Percentiles rank a stretch among this genome's conserved stretches.
Evolutionary conservation across 495 filamentous ascomycete species (phyloP).

Genomic region (Bacidia gigantensis): DNA sequence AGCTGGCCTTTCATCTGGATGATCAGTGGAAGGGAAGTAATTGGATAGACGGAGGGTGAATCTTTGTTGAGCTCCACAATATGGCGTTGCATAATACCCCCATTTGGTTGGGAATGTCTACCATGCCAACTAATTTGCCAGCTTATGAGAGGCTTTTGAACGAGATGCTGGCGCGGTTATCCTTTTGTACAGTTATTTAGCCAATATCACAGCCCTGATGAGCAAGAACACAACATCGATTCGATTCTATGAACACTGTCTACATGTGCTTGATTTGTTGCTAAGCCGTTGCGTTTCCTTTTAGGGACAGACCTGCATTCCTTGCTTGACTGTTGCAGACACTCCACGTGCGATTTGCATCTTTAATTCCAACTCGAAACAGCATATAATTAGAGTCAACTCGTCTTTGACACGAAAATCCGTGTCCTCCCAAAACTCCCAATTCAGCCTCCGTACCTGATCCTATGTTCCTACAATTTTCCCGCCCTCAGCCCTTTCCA

Average conservation of each 20-base stretch:
- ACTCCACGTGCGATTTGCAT: no score
- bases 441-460: no score
- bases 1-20: slow-evolving; percentile 12
- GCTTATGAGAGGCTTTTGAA: not conserved
- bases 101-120: not conserved
- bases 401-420: no score
- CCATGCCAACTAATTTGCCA: not conserved
- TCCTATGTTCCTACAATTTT: no score
- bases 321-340: no score
- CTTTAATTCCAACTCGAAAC: no score
- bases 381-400: no score
- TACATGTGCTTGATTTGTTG: not conserved
- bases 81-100: no score
- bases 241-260: slow-evolving; percentile 6
- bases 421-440: no score
- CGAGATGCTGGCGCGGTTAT: not conserved
- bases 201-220: not conserved
- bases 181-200: not conserved
- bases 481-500: no score
- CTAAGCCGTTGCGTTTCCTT: not conserved
- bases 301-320: not conserved
- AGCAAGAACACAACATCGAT: slow-evolving; percentile 8
- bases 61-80: not conserved
- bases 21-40: not conserved
- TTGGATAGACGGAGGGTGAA: not conserved